Evolutionary conservation across 2,329 filamentous ascomycete genomes (phyloP), one percentile per base, ranked within the genome.

Genomic region (Alternaria metachromatica): DNA sequence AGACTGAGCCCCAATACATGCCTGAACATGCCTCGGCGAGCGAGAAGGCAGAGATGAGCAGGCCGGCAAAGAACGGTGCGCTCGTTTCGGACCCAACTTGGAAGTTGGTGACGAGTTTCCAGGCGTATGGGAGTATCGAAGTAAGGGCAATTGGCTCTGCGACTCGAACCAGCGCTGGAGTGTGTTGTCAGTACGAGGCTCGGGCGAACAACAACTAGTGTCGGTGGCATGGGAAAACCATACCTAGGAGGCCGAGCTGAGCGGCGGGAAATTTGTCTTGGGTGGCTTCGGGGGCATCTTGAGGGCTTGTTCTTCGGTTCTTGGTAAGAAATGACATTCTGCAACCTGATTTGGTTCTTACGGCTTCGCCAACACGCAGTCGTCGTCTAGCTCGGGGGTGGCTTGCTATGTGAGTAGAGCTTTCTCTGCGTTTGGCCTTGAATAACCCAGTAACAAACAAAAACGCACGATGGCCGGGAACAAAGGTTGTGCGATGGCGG

Each of bases 91-190:
- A 71, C 48, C 74, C 74, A 63, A 80, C 71, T 51, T 80, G 60
- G 64, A 74, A 82, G 59, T 80, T 72, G 21, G 76, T 71, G 55
- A 80, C 78, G 13, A 81, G 74, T 59, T 79, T 80, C 76, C 80
- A 81, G 20, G 80, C 80, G 63, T 97, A 97, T 13, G 94, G 94
- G 70, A 96, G 96, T 82, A 97, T 96, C 76, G 93, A 96, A 3
- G 94, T 97, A 71, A 97, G 87, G 53, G 94, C 94, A 74, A 97
- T 95, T 20, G 94, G 94, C 81, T 97, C 94, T 54, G 94, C 93
- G 66, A 97, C 88, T 73, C 94, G 92, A 74, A 97, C 94, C 82
- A 97, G 93, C 75, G 94, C 94, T 96, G 74, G 15, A 43, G 33
- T 21, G 45, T 28, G 18, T 4, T 6, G 63, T 69, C 41, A 68